Evolutionary conservation across 2,329 filamentous ascomycete species (phyloP).

Genomic region (Elsinoe ampelina): DNA sequence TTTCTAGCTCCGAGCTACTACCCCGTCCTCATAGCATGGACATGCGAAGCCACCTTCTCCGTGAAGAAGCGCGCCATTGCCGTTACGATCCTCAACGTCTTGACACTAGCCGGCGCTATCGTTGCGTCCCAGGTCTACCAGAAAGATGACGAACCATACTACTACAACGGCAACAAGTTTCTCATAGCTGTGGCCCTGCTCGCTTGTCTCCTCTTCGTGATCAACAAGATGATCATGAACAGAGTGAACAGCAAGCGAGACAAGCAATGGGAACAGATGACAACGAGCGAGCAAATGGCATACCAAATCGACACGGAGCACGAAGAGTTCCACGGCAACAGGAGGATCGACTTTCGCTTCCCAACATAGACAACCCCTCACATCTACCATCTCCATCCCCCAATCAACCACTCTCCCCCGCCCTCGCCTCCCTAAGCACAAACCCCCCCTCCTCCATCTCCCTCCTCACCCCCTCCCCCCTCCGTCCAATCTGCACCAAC

Average conservation of each 20-base stretch:
- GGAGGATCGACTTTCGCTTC: conserved; percentile 11
- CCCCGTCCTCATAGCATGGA: conserved; percentile 45
- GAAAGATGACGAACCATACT: conserved; percentile 45
- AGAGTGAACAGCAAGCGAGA: conserved; percentile 43
- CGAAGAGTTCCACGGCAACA: conserved; percentile 11
- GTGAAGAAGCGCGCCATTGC: conserved; percentile 43
- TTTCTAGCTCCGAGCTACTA: conserved; percentile 45
- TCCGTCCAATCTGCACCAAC: conserved; percentile 27
- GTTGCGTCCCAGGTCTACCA: conserved; percentile 40
- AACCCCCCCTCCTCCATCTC: conserved; percentile 34
- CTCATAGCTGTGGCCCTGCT: conserved; percentile 45
- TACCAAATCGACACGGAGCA: conserved; percentile 36
- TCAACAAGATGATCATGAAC: conserved; percentile 38
- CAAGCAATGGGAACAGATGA: conserved; percentile 39
- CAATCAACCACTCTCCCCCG: neutral
- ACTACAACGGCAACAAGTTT: conserved; percentile 49
- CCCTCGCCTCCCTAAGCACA: conserved; percentile 18
- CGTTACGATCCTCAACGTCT: conserved; percentile 41
- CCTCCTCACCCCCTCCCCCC: conserved; percentile 27
- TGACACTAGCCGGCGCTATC: conserved; percentile 39
- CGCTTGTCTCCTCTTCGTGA: conserved; percentile 42
- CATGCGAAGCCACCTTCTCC: conserved; percentile 42
- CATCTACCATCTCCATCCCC: neutral
- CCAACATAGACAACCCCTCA: neutral
- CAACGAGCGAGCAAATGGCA: conserved; percentile 33